These are phyloP conservation scores for Cercospora janseana DNA, from an alignment of 2,329 filamentous ascomycete species.

Conservation along the genomic window DNA sequence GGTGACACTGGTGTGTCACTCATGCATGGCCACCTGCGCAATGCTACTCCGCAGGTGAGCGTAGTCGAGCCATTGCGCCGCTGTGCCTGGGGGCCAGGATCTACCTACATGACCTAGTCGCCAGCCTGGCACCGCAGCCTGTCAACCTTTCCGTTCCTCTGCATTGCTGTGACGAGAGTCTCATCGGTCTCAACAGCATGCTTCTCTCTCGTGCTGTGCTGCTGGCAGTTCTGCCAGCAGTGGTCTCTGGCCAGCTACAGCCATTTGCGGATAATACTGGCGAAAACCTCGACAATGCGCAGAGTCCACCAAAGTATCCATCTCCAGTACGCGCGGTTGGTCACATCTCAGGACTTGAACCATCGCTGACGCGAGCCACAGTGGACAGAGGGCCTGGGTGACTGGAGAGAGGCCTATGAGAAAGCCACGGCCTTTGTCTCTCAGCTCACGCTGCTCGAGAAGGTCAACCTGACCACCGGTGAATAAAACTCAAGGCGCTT, in stretches of 20 bases:
- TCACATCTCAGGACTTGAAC: background rate
- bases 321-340: conserved; percentile 53
- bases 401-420: conserved; percentile 73
- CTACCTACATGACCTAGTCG: conserved; percentile 4
- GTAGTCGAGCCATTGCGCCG: background rate
- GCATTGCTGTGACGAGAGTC: no score
- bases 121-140: no score
- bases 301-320: conserved; percentile 70
- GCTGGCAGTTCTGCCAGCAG: conserved; percentile 34
- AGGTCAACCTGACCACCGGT: conserved; percentile 85
- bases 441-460: conserved; percentile 78
- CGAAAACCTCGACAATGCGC: conserved; percentile 30
- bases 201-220: conserved; percentile 27
- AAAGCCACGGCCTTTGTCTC: conserved; percentile 78
- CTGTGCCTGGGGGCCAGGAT: background rate
- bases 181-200: conserved; percentile 22
- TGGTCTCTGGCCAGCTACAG: conserved; percentile 31
- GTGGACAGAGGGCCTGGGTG: conserved; percentile 73
- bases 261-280: conserved; percentile 23
- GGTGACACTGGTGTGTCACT: background rate
- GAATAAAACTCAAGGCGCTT: background rate
- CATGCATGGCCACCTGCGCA: background rate
- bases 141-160: no score
- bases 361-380: background rate
- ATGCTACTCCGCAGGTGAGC: conserved; percentile 2